Conservation (phyloP, 2,329 filamentous ascomycete species). For the Trichoderma semiorbis region DNA sequence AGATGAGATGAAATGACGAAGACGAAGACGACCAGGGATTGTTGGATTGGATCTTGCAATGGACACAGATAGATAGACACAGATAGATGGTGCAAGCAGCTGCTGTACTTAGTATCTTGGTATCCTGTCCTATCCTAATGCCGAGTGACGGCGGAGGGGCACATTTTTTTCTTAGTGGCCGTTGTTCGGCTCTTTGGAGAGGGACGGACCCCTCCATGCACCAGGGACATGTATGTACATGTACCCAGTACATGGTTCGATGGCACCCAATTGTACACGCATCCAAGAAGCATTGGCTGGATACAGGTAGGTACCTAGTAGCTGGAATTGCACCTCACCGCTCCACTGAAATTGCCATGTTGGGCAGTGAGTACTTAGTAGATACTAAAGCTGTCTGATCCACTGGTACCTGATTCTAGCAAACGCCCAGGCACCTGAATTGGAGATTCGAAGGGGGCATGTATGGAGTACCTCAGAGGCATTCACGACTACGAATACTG, state of each 20-base stretch:
- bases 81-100: neutral
- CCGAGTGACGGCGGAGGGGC: constrained; percentile 13
- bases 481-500: too few species aligned
- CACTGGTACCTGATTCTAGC: neutral
- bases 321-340: neutral
- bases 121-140: neutral
- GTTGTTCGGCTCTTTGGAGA: neutral
- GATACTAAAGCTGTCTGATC: neutral
- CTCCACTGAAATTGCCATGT: neutral
- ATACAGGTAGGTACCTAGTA: too few species aligned
- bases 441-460: neutral
- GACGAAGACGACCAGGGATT: neutral
- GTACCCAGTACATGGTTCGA: neutral
- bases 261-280: neutral
- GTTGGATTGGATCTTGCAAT: neutral
- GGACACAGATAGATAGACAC: neutral
- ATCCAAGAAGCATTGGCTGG: neutral
- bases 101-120: neutral
- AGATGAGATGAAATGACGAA: neutral
- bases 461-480: neutral
- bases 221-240: neutral
- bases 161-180: constrained; percentile 2
- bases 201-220: neutral
- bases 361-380: neutral
- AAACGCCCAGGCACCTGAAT: neutral